These are phyloP conservation scores for Backusella tuberculispora DNA, from an alignment of 192 early-diverging fungal species.

Conservation along the genomic window DNA sequence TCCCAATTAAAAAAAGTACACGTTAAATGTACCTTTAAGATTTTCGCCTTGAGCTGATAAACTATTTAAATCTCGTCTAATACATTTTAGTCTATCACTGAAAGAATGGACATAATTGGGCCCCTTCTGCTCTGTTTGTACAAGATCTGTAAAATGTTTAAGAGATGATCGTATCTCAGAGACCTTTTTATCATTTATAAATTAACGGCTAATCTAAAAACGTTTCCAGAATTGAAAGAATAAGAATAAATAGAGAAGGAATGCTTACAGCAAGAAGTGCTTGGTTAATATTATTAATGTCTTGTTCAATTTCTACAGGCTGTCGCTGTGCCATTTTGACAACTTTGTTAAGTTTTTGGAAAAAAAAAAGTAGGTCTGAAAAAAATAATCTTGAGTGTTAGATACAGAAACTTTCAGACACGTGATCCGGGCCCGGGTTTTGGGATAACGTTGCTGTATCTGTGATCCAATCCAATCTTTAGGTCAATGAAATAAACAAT, in stretches of 20 bases:
- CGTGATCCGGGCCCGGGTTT: background rate
- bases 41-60: constrained; percentile 16
- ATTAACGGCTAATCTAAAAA: background rate
- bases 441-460: background rate
- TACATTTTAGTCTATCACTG: constrained; percentile 19
- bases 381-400: background rate
- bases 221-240: background rate
- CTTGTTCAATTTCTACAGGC: constrained; percentile 16
- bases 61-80: constrained; percentile 25
- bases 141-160: constrained; percentile 20
- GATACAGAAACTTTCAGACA: background rate
- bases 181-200: constrained; percentile 16
- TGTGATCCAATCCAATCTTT: no score
- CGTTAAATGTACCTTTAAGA: constrained; percentile 18
- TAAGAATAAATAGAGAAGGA: background rate
- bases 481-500: no score
- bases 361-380: background rate
- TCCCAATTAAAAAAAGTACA: background rate
- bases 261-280: constrained; percentile 6
- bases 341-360: background rate
- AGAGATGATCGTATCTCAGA: constrained; percentile 32
- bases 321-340: constrained; percentile 10
- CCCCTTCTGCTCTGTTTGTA: constrained; percentile 23
- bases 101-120: constrained; percentile 28
- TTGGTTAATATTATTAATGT: constrained; percentile 16